Conservation (phyloP, 768 basidiomycete genomes). For the Trametes cinnabarina region DNA sequence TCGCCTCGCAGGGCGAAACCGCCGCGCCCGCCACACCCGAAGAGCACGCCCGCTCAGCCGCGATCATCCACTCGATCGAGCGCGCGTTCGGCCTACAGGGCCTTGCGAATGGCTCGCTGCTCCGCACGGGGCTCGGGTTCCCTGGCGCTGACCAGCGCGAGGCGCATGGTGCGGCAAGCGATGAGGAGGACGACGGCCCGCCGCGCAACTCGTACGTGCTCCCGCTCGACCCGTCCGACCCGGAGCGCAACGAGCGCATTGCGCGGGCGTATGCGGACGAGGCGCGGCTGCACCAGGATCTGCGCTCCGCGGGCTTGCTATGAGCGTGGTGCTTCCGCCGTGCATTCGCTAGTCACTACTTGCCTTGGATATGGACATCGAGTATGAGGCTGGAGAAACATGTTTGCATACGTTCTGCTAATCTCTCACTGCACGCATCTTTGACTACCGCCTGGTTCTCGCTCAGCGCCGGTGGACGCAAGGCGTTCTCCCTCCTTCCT, state of each 20-base stretch:
- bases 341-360: no score
- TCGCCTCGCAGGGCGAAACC: conserved; percentile 50
- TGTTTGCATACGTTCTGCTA: conserved; percentile 16
- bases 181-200: conserved; percentile 7
- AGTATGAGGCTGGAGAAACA: neutral
- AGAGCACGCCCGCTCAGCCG: conserved; percentile 20
- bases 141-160: conserved; percentile 12
- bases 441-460: no score
- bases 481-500: neutral
- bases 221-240: conserved; percentile 39
- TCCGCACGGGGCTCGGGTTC: conserved; percentile 33
- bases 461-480: no score
- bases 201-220: conserved; percentile 38
- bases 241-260: conserved; percentile 41
- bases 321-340: conserved; percentile 27
- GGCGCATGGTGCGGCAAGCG: neutral
- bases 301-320: conserved; percentile 64
- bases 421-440: neutral
- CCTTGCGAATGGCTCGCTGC: conserved; percentile 28
- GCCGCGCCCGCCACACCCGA: conserved; percentile 22
- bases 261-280: conserved; percentile 53
- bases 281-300: conserved; percentile 53
- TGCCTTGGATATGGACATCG: no score
- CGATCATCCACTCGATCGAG: conserved; percentile 34
- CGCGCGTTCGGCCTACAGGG: conserved; percentile 22